These are phyloP conservation scores for Epichloe bromicola DNA, from an alignment of 2,329 filamentous ascomycete species.

Conservation along the genomic window DNA sequence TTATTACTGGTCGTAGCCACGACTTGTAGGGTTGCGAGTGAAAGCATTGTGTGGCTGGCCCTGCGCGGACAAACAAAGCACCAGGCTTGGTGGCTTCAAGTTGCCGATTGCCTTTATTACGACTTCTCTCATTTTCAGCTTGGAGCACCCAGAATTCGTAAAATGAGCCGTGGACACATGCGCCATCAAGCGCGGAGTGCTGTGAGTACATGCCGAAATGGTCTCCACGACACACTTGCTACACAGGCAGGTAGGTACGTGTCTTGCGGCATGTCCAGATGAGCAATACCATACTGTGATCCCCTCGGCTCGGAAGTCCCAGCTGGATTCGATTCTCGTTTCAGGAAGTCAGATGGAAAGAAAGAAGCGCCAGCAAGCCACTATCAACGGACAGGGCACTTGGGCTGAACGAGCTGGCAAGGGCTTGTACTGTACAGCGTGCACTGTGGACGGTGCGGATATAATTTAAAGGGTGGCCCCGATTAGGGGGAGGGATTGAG, in stretches of 20 bases:
- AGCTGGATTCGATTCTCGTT: conserved; percentile 7
- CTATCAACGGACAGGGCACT: conserved; percentile 3
- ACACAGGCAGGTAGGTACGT: neutral
- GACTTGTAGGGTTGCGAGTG: neutral
- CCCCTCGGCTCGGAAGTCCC: conserved; percentile 6
- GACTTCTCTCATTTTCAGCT: no score
- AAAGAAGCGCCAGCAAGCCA: conserved; percentile 15
- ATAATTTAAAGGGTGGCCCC: neutral
- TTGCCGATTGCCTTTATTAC: neutral
- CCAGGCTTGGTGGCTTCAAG: neutral
- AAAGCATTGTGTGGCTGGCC: neutral
- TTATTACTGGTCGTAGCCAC: no score
- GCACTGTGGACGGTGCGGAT: neutral
- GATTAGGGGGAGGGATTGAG: neutral
- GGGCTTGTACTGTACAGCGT: no score
- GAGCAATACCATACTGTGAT: neutral
- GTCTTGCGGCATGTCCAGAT: neutral
- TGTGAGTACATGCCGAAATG: neutral
- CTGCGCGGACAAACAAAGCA: neutral
- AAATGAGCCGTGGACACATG: no score
- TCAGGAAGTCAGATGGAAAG: conserved; percentile 19
- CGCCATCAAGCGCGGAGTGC: neutral
- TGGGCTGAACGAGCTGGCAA: neutral
- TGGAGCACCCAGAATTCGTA: no score
- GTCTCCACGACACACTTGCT: neutral